Base-by-base conservation (phyloP, 257 asterid species). In the Sherardia arvensis region DNA sequence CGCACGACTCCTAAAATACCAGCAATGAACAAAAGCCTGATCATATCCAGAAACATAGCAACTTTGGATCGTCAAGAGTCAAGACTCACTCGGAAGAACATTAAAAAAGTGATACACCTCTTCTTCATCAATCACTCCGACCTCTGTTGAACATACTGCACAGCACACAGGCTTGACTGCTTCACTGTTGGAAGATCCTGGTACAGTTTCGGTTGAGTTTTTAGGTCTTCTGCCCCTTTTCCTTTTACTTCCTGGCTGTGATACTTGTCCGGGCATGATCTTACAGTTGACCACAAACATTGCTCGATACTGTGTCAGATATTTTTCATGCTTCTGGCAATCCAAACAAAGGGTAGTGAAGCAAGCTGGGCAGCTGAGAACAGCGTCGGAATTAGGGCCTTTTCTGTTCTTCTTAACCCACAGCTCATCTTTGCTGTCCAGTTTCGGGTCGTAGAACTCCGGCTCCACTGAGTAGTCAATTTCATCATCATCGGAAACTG, bases 301-400 rank as follows among this genome's bases (percentile, higher is more conserved):
- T 54, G 98, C 98, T 62, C 92, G 78, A 78, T 88, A 91, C 66
- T 82, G 95, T 22, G 95, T 88, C 21, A 84, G 74, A 28, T 80
- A 77, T 67, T 59, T 88, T 62, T 86, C 98, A 56, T 88, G 96
- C 92, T 95, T 91, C 69, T 88, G 98, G 79, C 87, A 83, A 74
- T 91, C 98, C 54, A 86, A 69, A 73, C 90, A 91, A 54, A 91
- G 87, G 49, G 95, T 91, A 65, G 95, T 88, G 72, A 88, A 91
- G 82, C 96, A 91, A 78, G 96, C 98, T 63, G 98, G 98, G 79
- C 98, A 91, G 72, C 84, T 84, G 59, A 91, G 98, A 27, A 84
- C 85, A 51, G 92, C 98, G 70, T 91, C 98, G 65, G 96, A 88
- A 57, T 28, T 62, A 53, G 67, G 84, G 32, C 94, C 95, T 62